Base-by-base conservation (phyloP, 495 filamentous ascomycete genomes). In the Neurospora sp. region DNA sequence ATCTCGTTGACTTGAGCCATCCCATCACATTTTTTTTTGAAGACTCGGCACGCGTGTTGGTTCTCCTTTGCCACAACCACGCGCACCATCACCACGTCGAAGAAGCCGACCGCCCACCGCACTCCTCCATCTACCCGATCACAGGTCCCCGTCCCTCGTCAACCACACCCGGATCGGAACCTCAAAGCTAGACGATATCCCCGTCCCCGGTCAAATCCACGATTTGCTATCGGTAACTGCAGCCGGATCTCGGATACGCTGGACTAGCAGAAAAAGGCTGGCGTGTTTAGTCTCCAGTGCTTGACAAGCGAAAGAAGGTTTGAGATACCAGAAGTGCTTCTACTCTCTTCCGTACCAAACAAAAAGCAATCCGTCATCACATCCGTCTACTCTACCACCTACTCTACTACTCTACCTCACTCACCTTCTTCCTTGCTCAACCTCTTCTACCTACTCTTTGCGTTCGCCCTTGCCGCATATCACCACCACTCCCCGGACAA, bases 251-350 rank as follows among this genome's bases (percentile, higher is more conserved):
- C 54, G 54, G 54, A 66, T 34, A 66, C 28, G 6, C 54, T 19
- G 15, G 28, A 19, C 15, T 66, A 66, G 54, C 48, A 59, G 62
- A 45, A 69, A 74, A 75, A 71, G 69, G 69, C 28, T 43, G 71
- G 73, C 73, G 73, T 77, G 76, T 76, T 31, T 62, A 31, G 54
- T 62, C 13, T 76, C 73, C 73, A 71, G 70, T 42, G 76, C 74
- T 80, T 78, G 78, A 77, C 77, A 73, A 74, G 77, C 77, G 77
- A 79, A 66, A 66, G 54, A 66, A 81, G 80, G 80, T 81, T 81
- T 81, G 79, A 79, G 80, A 74, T 76, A 79, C 75, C 76, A 77
- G 73, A 66, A 75, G 75, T 78, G 76, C 74, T 80, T 76, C 74
- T 72, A 39, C 69, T 75, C 72, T 71, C 71, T 66, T 66, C 54